phyloP scores from a whole-genome alignment of 495 filamentous ascomycete genomes.

The Glutinoglossum americanum region DNA sequence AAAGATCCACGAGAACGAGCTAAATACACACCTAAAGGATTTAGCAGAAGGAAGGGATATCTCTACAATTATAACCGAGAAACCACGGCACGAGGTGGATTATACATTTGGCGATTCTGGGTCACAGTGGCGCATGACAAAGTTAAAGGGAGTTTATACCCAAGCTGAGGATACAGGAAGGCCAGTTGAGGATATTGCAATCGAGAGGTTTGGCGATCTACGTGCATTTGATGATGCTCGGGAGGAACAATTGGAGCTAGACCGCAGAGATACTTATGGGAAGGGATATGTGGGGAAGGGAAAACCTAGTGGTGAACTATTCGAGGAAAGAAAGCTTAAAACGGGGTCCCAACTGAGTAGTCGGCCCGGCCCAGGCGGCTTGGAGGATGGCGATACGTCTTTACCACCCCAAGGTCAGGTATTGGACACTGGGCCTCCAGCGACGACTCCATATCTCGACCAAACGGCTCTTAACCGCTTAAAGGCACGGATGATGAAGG shows the following conservation, averaged over 20 bases:
- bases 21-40: conserved; percentile 53
- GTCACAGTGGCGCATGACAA: conserved; percentile 88
- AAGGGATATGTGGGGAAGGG: conserved; percentile 68
- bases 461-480: conserved; percentile 69
- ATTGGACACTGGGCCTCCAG: conserved; percentile 22
- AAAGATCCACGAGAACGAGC: conserved; percentile 58
- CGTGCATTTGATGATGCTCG: conserved; percentile 79
- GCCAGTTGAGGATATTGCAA: conserved; percentile 56
- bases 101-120: conserved; percentile 86
- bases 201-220: conserved; percentile 62
- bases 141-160: conserved; percentile 67
- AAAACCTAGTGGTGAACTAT: conserved; percentile 76
- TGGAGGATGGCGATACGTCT: conserved; percentile 14
- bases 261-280: conserved; percentile 66
- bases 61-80: conserved; percentile 28
- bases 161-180: conserved; percentile 51
- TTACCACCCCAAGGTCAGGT: conserved; percentile 23
- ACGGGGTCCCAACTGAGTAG: conserved; percentile 21
- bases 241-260: conserved; percentile 86
- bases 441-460: conserved; percentile 31
- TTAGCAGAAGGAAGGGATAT: conserved; percentile 27
- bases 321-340: conserved; percentile 45
- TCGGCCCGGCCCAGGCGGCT: not conserved
- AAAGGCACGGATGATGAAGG: conserved; percentile 85
- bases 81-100: conserved; percentile 38